phyloP scores from a whole-genome alignment of 1,139 yeast genomes.

The Pichia sp. region DNA sequence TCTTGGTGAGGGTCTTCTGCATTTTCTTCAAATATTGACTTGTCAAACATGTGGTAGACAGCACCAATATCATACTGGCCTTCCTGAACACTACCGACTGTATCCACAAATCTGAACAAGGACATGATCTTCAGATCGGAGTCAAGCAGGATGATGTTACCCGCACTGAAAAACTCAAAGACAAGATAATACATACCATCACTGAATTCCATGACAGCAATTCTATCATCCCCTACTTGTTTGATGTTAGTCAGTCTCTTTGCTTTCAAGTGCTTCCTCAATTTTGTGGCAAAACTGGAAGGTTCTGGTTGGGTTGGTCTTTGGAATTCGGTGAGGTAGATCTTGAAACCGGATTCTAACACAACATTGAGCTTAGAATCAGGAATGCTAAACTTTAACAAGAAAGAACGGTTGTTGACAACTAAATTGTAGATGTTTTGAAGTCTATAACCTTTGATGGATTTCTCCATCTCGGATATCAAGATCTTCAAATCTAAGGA shows the following conservation, averaged over 20 bases:
- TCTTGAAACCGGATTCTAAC: constrained; percentile 80
- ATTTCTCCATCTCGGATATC: constrained; percentile 53
- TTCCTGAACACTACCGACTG: constrained; percentile 41
- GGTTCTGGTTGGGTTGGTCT: constrained; percentile 79
- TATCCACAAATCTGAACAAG: constrained; percentile 67
- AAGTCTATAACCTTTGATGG: constrained; percentile 59
- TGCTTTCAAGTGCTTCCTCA: constrained; percentile 80
- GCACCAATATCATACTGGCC: constrained; percentile 70
- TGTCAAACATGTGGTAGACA: constrained; percentile 53
- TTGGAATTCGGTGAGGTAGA: constrained; percentile 73
- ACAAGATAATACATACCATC: constrained; percentile 76
- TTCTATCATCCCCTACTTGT: constrained; percentile 74
- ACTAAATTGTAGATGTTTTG: constrained; percentile 82
- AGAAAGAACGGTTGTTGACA: constrained; percentile 63
- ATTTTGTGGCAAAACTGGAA: constrained; percentile 74
- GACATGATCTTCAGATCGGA: constrained; percentile 60
- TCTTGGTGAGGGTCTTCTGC: constrained; percentile 14
- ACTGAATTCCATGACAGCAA: constrained; percentile 72
- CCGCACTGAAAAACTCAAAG: constrained; percentile 91
- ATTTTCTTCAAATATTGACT: constrained; percentile 35
- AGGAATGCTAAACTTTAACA: constrained; percentile 76
- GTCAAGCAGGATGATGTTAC: constrained; percentile 77
- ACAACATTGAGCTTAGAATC: constrained; percentile 72
- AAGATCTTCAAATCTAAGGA: constrained; percentile 75
- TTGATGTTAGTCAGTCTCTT: constrained; percentile 66